Evolutionary conservation across 169 alveolate species (phyloP).

Genomic region (Eimeria tenella): DNA sequence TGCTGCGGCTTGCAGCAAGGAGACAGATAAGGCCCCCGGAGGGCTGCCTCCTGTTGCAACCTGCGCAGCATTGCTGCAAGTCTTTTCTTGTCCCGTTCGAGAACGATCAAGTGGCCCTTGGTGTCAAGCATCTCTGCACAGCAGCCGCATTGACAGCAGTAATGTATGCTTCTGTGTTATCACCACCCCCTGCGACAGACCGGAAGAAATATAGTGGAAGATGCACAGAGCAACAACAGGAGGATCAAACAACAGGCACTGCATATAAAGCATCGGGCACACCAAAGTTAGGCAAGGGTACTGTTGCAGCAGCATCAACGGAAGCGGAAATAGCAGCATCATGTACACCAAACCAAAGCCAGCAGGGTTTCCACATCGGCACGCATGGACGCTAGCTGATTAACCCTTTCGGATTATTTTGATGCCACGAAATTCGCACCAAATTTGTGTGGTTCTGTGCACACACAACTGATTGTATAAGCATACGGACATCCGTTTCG

Average conservation of each 20-base stretch:
- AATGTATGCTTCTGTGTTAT: background rate
- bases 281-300: background rate
- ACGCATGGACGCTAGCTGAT: background rate
- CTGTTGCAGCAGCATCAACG: background rate
- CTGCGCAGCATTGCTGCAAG: conserved; percentile 24
- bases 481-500: too few relatives aligned
- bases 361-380: too few relatives aligned
- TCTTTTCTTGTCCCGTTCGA: background rate
- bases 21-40: conserved; percentile 15
- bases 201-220: too few relatives aligned
- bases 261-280: background rate
- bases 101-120: background rate
- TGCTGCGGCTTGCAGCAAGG: conserved; percentile 16
- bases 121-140: background rate
- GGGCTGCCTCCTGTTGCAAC: conserved; percentile 21
- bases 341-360: too few relatives aligned
- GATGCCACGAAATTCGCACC: background rate
- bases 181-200: background rate
- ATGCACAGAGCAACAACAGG: background rate
- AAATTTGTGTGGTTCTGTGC: too few relatives aligned
- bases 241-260: background rate
- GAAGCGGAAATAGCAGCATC: background rate
- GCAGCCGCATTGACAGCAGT: background rate
- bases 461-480: too few relatives aligned
- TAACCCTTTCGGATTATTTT: background rate